A percentile compares a stretch with the other conserved stretches of the same genome.
Evolutionary conservation across 352 stramenopile genomes (phyloP).

Genomic region (Aphanomyces invadans): DNA sequence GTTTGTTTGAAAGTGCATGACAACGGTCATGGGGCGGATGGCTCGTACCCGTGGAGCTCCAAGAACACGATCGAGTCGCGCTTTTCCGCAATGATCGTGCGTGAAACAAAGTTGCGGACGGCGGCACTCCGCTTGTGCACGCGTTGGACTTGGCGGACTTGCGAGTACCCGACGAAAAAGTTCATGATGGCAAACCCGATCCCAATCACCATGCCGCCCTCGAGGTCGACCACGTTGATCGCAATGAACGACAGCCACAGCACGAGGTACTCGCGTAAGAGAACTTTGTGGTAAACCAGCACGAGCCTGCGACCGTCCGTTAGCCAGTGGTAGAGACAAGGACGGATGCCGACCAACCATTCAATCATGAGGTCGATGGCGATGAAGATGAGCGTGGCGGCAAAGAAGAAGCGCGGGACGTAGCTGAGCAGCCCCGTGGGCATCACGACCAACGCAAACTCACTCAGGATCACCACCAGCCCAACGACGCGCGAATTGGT

Average conservation of each 20-base stretch:
- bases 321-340: constrained; percentile 96
- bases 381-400: constrained; percentile 95
- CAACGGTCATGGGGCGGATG: too few relatives aligned
- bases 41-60: constrained; percentile 61
- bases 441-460: constrained; percentile 84
- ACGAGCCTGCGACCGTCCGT: constrained; percentile 96
- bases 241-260: constrained; percentile 89
- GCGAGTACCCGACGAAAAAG: constrained; percentile 71
- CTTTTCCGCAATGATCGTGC: constrained; percentile 53
- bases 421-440: constrained; percentile 92
- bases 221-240: constrained; percentile 93
- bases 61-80: constrained; percentile 67
- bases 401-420: constrained; percentile 97
- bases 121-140: constrained; percentile 48
- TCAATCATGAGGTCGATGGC: constrained; percentile 95
- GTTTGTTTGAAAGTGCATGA: neutral
- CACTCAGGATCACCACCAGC: constrained; percentile 80
- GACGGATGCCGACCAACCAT: constrained; percentile 95
- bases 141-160: constrained; percentile 61
- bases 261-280: constrained; percentile 89
- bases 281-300: constrained; percentile 73
- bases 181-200: constrained; percentile 85
- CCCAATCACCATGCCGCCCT: constrained; percentile 91
- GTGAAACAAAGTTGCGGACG: constrained; percentile 57
- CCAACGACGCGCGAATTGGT: constrained; percentile 88